These are phyloP conservation scores for Zoysia matrella DNA, from an alignment of 202 grass and related monocot species.

Conservation along the genomic window DNA sequence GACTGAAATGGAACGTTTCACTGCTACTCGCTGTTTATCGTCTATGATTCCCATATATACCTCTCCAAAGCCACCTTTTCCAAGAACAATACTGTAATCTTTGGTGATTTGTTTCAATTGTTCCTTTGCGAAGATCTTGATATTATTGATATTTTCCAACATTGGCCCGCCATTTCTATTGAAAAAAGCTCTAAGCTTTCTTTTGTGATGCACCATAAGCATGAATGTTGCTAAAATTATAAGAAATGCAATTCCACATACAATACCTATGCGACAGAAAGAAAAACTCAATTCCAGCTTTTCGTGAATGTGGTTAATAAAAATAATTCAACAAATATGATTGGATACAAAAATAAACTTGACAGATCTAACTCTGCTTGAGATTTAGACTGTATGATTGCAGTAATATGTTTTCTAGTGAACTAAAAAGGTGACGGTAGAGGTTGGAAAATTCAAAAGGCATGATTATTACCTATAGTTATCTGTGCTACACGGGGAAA, in stretches of 20 bases:
- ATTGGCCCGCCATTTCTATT: not conserved
- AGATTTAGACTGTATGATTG: no score
- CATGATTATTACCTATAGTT: not conserved
- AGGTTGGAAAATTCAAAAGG: not conserved
- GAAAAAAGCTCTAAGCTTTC: conserved; percentile 6
- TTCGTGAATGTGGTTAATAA: not conserved
- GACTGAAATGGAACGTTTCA: no score
- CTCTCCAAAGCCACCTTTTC: no score
- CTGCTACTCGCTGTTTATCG: no score
- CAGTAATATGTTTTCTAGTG: not conserved
- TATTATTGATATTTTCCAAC: not conserved
- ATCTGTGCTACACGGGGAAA: conserved; percentile 10
- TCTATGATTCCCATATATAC: no score
- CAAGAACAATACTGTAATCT: no score
- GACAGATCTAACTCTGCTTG: not conserved
- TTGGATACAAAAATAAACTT: not conserved
- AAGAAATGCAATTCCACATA: no score
- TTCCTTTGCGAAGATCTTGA: conserved; percentile 17
- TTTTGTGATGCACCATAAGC: not conserved
- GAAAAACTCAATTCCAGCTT: not conserved
- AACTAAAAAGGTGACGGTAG: not conserved
- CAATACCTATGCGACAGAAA: not conserved
- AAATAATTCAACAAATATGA: no score
- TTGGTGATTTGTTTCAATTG: not conserved
- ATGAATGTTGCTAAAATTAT: no score